Evolutionary conservation across 78 protist species (phyloP).

Genomic region (Dictyostelium citrinum): DNA sequence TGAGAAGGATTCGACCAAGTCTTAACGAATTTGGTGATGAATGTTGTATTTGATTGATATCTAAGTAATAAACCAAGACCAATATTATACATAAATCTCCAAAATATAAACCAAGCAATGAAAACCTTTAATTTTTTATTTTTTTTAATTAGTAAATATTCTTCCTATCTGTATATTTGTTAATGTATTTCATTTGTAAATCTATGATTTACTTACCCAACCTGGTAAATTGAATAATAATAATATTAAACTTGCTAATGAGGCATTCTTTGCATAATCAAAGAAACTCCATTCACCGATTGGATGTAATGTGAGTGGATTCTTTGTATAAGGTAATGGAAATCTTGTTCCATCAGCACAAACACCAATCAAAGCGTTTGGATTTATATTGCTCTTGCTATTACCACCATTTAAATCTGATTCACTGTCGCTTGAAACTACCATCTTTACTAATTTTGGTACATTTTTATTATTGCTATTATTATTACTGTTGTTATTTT

Average conservation of each 20-base stretch:
- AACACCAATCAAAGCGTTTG: slow-evolving; percentile 32
- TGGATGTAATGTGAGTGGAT: slow-evolving; percentile 77
- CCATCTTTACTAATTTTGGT: slow-evolving; percentile 32
- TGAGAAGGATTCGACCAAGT: not conserved
- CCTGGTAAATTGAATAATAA: slow-evolving; percentile 71
- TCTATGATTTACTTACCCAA: slow-evolving; percentile 49
- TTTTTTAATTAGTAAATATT: not conserved
- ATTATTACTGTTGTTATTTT: not conserved
- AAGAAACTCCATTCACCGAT: slow-evolving; percentile 43
- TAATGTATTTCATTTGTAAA: too few species aligned
- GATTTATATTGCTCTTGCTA: not conserved
- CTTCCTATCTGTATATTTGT: too few species aligned
- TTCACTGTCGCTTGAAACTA: slow-evolving; percentile 44
- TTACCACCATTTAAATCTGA: not conserved
- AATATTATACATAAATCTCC: slow-evolving; percentile 90
- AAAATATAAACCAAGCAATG: slow-evolving; percentile 77
- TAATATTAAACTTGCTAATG: slow-evolving; percentile 44
- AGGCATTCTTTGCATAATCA: slow-evolving; percentile 78
- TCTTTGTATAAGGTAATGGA: slow-evolving; percentile 63
- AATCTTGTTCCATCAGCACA: slow-evolving; percentile 70
- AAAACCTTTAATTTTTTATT: slow-evolving; percentile 48
- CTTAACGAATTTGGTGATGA: slow-evolving; percentile 13
- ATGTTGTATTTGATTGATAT: slow-evolving; percentile 72
- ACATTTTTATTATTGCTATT: not conserved
- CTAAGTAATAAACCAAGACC: slow-evolving; percentile 86